Evolutionary conservation across 2,329 filamentous ascomycete genomes (phyloP), one percentile per base, ranked within the genome.

Genomic region (Calonectria crousiana): DNA sequence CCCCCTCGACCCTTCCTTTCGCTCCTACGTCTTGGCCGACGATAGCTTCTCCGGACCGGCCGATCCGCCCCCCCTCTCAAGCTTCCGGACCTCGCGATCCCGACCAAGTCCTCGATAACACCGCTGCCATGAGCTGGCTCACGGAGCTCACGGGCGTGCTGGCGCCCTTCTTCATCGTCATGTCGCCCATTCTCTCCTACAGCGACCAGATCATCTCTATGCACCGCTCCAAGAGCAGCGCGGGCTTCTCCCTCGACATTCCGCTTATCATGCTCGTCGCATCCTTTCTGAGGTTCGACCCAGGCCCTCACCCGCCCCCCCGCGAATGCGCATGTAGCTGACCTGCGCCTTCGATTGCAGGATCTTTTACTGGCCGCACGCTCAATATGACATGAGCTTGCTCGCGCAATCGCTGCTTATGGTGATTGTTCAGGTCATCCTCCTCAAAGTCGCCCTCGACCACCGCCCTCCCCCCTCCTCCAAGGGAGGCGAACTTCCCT

Each of bases 241-340:
- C 90, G 18, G 92, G 92, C 71, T 94, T 94, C 85, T 94, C 92
- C 23, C 87, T 94, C 75, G 92, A 94, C 79, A 94, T 93, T 56
- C 92, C 92, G 38, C 85, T 94, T 72, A 94, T 94, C 75, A 94
- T 94, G 92, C 89, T 94, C 66, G 88, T 93, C 69, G 91, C 92
- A 34, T 94, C 92, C 4, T 85, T 94, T 69, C 85, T 93, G 70
- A 91, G 92, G 91, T 93, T 81, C 60, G 86, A 75, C 44, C 32
- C n/a, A n/a, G 13, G 14, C 41, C 49, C 60, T 49, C 65, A 14
- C 28, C 67, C 47, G 65, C 51, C 58, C 18, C 18, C n/a, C 56
- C 23, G 20, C 52, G n/a, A 28, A 60, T 66, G 60, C 60, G 66
- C 67, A 26, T 20, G 47, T 53, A 51, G 67, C 78, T 81, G 74